phyloP scores from a whole-genome alignment of 305 asterid genomes.

The Fraxinus dipetala region DNA sequence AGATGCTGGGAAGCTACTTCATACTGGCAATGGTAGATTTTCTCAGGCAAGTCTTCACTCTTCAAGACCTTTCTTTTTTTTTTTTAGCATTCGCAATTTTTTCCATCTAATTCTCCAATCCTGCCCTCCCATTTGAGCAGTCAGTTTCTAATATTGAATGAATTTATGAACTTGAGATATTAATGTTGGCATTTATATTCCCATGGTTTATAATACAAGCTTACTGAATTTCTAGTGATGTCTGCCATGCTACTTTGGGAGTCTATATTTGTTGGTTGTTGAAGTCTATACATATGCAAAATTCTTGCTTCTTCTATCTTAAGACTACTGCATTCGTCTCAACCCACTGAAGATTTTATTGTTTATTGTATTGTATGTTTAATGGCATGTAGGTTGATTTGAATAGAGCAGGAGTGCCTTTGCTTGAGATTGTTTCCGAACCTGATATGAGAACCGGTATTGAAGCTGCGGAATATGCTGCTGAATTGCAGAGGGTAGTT shows the following conservation, averaged over 20 bases:
- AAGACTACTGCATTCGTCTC: background rate
- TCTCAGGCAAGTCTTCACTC: conserved; percentile 59
- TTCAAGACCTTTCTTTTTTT: background rate
- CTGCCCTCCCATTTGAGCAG: background rate
- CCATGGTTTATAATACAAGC: background rate
- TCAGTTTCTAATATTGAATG: background rate
- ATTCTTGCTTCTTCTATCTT: background rate
- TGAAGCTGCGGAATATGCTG: conserved; percentile 98
- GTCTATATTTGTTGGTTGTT: background rate
- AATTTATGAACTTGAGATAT: background rate
- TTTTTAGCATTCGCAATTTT: background rate
- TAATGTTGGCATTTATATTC: background rate
- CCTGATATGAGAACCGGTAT: conserved; percentile 98
- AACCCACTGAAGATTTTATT: background rate
- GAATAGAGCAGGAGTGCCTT: conserved; percentile 98
- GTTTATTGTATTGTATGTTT: background rate
- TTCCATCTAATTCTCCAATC: background rate
- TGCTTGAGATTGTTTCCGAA: conserved; percentile 97
- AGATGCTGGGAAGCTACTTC: conserved; percentile 97
- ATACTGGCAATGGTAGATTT: conserved; percentile 61
- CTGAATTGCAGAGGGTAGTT: conserved; percentile 92
- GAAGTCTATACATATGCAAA: background rate
- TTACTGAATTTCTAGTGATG: background rate
- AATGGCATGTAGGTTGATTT: conserved; percentile 65
- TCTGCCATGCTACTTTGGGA: background rate